Conservation (phyloP, 352 stramenopile species). For the Bremia lactucae region DNA sequence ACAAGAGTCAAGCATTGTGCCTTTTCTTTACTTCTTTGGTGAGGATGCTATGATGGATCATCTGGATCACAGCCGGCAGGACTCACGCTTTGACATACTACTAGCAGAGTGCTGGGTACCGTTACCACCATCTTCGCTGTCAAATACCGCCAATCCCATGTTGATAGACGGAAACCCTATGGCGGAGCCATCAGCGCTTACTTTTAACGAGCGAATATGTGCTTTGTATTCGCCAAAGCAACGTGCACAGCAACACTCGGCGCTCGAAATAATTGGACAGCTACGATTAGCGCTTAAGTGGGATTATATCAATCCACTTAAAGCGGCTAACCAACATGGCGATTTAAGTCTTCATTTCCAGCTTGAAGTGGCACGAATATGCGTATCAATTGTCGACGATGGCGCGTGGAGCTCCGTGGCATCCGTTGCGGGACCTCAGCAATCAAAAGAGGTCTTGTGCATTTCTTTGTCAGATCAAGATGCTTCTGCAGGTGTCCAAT, state of each 20-base stretch:
- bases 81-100: constrained; percentile 66
- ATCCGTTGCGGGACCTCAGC: constrained; percentile 16
- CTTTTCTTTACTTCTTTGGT: constrained; percentile 84
- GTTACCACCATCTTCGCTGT: constrained; percentile 31
- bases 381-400: constrained; percentile 67
- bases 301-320: constrained; percentile 54
- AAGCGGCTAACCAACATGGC: constrained; percentile 27
- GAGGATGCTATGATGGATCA: constrained; percentile 82
- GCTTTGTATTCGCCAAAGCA: constrained; percentile 49
- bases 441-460: constrained; percentile 58
- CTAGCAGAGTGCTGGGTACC: constrained; percentile 74
- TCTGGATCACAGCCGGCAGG: constrained; percentile 78
- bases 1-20: constrained; percentile 77
- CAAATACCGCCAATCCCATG: constrained; percentile 14
- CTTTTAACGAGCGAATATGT: constrained; percentile 54
- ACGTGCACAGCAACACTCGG: constrained; percentile 20
- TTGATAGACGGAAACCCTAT: constrained; percentile 20
- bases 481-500: constrained; percentile 57
- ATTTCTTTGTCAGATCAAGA: constrained; percentile 64
- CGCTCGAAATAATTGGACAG: constrained; percentile 60
- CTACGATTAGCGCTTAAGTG: constrained; percentile 69
- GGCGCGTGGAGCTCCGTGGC: constrained; percentile 25
- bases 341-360: constrained; percentile 59
- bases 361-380: constrained; percentile 61
- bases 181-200: constrained; percentile 16